These are phyloP conservation scores for Micractinium conductrix DNA, from an alignment of 139 green algal species.

Conservation along the genomic window DNA sequence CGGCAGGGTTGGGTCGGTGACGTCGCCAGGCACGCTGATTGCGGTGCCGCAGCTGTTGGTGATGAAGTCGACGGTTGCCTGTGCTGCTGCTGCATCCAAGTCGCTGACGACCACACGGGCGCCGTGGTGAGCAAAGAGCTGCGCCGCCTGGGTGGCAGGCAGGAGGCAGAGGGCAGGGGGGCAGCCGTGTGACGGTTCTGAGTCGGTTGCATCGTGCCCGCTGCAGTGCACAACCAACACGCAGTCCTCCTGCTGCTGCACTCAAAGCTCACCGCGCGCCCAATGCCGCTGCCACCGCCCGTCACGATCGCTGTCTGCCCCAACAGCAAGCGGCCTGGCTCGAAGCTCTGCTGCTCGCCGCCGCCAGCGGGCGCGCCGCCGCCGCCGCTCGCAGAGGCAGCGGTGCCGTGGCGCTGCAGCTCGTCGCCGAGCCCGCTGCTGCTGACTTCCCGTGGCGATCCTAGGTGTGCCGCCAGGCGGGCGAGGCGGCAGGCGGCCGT, in stretches of 20 bases:
- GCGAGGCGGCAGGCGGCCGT: neutral
- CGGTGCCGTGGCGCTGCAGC: too few relatives aligned
- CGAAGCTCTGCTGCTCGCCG: slow-evolving; percentile 24
- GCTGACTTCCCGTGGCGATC: too few relatives aligned
- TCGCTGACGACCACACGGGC: slow-evolving; percentile 71
- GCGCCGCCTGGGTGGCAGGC: slow-evolving; percentile 41
- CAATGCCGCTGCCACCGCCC: slow-evolving; percentile 81
- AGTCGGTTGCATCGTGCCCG: too few relatives aligned
- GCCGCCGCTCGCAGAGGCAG: too few relatives aligned
- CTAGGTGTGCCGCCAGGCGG: neutral
- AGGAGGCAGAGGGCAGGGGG: neutral
- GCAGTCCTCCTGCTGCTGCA: neutral
- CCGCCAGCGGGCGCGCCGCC: neutral
- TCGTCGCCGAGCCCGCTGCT: too few relatives aligned
- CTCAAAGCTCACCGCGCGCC: slow-evolving; percentile 48
- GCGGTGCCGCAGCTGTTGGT: slow-evolving; percentile 38
- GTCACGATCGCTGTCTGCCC: slow-evolving; percentile 82
- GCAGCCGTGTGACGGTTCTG: too few relatives aligned
- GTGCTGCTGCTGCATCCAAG: slow-evolving; percentile 62
- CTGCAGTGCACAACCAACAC: neutral
- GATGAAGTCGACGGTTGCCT: slow-evolving; percentile 60
- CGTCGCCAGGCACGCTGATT: slow-evolving; percentile 61
- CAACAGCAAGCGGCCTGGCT: slow-evolving; percentile 37
- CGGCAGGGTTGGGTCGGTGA: slow-evolving; percentile 69
- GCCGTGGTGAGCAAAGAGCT: slow-evolving; percentile 68